Percentiles rank a stretch among this genome's conserved stretches.
These are phyloP conservation scores for Aureobasidium zeae DNA, from an alignment of 2,329 filamentous ascomycete species.

Conservation along the genomic window DNA sequence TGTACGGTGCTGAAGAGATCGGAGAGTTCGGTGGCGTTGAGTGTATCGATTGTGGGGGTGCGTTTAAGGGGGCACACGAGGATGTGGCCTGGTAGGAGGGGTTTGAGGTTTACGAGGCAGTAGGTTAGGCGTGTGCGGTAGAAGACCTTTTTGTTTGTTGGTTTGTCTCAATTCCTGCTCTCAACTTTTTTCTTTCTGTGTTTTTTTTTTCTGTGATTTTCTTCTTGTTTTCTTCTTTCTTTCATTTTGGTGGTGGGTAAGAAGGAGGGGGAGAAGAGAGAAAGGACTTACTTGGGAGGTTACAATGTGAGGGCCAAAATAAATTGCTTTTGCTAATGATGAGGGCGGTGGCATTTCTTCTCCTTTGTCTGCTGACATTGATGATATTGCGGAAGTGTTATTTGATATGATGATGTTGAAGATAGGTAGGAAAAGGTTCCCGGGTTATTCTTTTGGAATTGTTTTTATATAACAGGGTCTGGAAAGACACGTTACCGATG, in stretches of 20 bases:
- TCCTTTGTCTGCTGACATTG: too few species aligned
- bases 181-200: too few species aligned
- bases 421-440: too few species aligned
- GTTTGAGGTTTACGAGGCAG: conserved; percentile 91
- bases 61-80: conserved; percentile 71
- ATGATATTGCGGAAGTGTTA: too few species aligned
- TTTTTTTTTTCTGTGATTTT: too few species aligned
- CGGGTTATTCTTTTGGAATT: too few species aligned
- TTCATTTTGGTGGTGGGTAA: neutral
- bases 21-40: conserved; percentile 60
- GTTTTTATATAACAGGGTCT: too few species aligned
- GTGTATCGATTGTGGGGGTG: conserved; percentile 60
- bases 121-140: conserved; percentile 69
- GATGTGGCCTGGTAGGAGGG: conserved; percentile 84
- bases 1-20: conserved; percentile 88
- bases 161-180: neutral
- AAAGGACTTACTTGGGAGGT: conserved; percentile 56
- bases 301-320: conserved; percentile 69
- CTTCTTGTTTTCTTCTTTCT: too few species aligned
- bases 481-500: too few species aligned
- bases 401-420: neutral
- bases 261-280: conserved; percentile 3
- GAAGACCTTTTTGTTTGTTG: conserved; percentile 58
- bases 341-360: conserved; percentile 17
- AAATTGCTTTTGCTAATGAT: conserved; percentile 36